Evolutionary conservation across 441 rosid genomes (phyloP).

Genomic region (Francoa sonchifolia): DNA sequence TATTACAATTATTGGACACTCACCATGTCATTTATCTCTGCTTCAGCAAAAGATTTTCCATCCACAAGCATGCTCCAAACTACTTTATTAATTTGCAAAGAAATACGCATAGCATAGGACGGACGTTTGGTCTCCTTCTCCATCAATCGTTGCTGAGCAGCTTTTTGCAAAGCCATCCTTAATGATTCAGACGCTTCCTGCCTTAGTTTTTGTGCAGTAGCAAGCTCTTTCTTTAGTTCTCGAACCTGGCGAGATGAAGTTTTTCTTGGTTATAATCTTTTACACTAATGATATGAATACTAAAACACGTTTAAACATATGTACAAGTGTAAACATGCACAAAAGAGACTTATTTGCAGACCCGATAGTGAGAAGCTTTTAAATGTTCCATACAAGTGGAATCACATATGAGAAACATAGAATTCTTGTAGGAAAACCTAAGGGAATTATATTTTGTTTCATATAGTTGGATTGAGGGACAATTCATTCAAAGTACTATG

Average conservation of each 20-base stretch:
- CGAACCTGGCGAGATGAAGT: conserved; percentile 42
- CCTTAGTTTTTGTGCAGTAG: conserved; percentile 52
- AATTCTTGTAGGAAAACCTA: not conserved
- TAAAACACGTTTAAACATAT: not conserved
- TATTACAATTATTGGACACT: conserved; percentile 17
- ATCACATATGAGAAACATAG: not conserved
- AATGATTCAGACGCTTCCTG: conserved; percentile 63
- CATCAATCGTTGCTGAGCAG: conserved; percentile 72
- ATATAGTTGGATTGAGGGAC: too few species aligned
- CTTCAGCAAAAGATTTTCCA: conserved; percentile 96
- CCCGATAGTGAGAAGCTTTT: not conserved
- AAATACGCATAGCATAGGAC: conserved; percentile 93
- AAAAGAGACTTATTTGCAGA: not conserved
- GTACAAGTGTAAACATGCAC: conserved; percentile 3
- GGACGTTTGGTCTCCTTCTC: conserved; percentile 98
- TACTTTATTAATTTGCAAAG: conserved; percentile 74
- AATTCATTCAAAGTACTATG: too few species aligned
- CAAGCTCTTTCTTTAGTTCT: conserved; percentile 53
- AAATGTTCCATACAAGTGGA: too few species aligned
- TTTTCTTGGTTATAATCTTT: not conserved
- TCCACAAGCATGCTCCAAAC: conserved; percentile 96
- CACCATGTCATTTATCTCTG: conserved; percentile 98
- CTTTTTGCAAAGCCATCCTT: conserved; percentile 63
- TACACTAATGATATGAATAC: not conserved
- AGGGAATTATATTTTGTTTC: too few species aligned